These are phyloP conservation scores for Globisporangium polare DNA, from an alignment of 352 stramenopile species.

Conservation along the genomic window DNA sequence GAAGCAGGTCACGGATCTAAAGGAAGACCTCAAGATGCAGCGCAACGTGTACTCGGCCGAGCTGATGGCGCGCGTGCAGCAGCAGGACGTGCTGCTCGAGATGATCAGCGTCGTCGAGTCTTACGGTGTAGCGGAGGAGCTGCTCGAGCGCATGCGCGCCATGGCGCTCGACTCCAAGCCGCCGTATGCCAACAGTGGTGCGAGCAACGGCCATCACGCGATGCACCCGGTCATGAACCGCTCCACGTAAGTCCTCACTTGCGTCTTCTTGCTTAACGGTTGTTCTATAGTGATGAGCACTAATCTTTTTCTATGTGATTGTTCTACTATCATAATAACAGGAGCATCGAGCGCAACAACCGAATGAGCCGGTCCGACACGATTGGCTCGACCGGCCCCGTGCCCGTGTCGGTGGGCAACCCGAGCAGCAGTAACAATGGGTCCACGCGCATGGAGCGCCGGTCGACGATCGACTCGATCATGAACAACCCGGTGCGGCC, in stretches of 20 bases:
- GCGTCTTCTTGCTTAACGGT: neutral
- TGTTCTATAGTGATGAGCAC: neutral
- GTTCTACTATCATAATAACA: neutral
- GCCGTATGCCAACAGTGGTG: slow-evolving; percentile 20
- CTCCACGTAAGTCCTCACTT: slow-evolving; percentile 2
- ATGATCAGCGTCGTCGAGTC: slow-evolving; percentile 55
- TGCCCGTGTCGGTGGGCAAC: slow-evolving; percentile 57
- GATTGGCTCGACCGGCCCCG: slow-evolving; percentile 46
- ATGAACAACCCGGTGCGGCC: slow-evolving; percentile 39
- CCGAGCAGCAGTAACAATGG: slow-evolving; percentile 9
- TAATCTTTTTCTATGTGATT: no score
- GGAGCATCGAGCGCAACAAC: slow-evolving; percentile 17
- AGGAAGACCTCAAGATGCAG: slow-evolving; percentile 80
- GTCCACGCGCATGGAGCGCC: slow-evolving; percentile 26
- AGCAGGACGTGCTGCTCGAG: slow-evolving; percentile 42
- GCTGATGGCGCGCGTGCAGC: slow-evolving; percentile 64
- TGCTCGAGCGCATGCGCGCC: slow-evolving; percentile 45
- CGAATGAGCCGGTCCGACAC: slow-evolving; percentile 56
- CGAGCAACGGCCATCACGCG: slow-evolving; percentile 11
- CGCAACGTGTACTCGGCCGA: slow-evolving; percentile 76
- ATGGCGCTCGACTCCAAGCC: slow-evolving; percentile 46
- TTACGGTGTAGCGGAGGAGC: slow-evolving; percentile 39
- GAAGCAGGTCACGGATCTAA: slow-evolving; percentile 77
- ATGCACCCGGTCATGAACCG: slow-evolving; percentile 11
- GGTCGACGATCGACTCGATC: slow-evolving; percentile 42